These are phyloP conservation scores for Aspergillus versicolor DNA, from an alignment of 2,329 filamentous ascomycete species.

Conservation along the genomic window DNA sequence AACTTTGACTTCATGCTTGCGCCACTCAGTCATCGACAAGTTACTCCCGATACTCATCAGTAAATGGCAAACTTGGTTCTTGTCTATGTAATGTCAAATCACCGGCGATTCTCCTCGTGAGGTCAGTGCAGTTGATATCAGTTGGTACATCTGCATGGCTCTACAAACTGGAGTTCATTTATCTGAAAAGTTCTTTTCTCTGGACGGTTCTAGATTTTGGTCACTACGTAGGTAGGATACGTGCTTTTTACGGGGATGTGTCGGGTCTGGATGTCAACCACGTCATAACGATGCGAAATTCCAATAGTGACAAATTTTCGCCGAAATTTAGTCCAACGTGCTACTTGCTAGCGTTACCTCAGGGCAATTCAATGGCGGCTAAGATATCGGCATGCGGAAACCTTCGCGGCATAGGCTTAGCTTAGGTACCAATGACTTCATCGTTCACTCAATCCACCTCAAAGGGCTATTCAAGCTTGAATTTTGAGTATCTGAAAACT, in stretches of 20 bases:
- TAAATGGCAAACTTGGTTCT: too few relatives aligned
- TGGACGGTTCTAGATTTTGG: background rate
- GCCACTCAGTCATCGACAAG: constrained; percentile 3
- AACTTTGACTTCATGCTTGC: constrained; percentile 17
- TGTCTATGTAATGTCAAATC: too few relatives aligned
- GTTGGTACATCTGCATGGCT: too few relatives aligned
- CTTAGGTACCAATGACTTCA: background rate
- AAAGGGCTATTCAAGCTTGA: background rate
- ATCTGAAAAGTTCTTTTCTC: background rate
- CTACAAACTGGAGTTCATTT: background rate
- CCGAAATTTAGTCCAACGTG: background rate
- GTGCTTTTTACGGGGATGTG: background rate
- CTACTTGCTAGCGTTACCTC: background rate
- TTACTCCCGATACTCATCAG: background rate
- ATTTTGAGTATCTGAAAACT: background rate
- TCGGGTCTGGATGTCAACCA: background rate
- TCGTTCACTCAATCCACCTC: background rate
- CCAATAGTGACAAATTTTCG: background rate
- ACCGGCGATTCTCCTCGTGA: too few relatives aligned
- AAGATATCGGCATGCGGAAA: background rate
- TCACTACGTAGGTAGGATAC: background rate
- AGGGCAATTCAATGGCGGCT: too few relatives aligned
- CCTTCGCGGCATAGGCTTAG: background rate
- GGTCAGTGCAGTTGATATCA: too few relatives aligned
- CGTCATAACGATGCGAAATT: background rate